A percentile compares a stretch with the other conserved stretches of the same genome.
Conservation (phyloP, 805 yeast genomes). For the Saccharomycopsis lassenensis region DNA sequence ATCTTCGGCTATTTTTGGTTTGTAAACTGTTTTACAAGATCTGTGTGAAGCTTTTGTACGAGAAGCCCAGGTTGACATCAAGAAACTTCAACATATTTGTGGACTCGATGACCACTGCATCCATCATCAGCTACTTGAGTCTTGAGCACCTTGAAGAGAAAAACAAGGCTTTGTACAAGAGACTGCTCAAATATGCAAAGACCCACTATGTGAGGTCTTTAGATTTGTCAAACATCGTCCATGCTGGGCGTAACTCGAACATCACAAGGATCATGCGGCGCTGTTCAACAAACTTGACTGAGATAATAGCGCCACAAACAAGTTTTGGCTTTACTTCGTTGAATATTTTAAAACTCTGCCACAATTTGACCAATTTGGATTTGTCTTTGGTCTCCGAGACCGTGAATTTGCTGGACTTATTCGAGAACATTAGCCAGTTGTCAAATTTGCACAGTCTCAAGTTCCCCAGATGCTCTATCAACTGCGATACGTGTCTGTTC, state of each 20-base stretch:
- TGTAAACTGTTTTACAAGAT: conserved; percentile 49
- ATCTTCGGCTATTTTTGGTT: conserved; percentile 46
- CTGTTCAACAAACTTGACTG: conserved; percentile 52
- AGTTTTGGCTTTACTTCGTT: conserved; percentile 89
- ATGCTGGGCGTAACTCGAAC: conserved; percentile 84
- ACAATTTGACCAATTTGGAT: conserved; percentile 53
- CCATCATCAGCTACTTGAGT: conserved; percentile 18
- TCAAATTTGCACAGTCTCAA: conserved; percentile 59
- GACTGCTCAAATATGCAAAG: conserved; percentile 23
- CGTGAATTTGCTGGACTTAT: conserved; percentile 70
- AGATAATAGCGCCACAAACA: conserved; percentile 86
- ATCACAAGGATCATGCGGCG: conserved; percentile 76
- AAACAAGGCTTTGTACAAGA: conserved; percentile 17
- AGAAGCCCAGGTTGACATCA: conserved; percentile 50
- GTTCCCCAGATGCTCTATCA: conserved; percentile 81
- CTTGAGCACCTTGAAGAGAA: conserved; percentile 5
- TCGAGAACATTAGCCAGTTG: conserved; percentile 57
- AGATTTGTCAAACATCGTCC: conserved; percentile 72
- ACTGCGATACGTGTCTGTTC: conserved; percentile 30
- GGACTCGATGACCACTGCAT: conserved; percentile 42
- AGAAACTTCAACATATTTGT: conserved; percentile 66
- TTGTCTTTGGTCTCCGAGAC: conserved; percentile 84
- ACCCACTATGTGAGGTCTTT: conserved; percentile 54
- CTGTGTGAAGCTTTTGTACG: conserved; percentile 56
- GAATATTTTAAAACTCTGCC: conserved; percentile 67